Evolutionary conservation across 495 filamentous ascomycete genomes (phyloP), one percentile per base, ranked within the genome.

Genomic region (Penicillium cosmopolitanum): DNA sequence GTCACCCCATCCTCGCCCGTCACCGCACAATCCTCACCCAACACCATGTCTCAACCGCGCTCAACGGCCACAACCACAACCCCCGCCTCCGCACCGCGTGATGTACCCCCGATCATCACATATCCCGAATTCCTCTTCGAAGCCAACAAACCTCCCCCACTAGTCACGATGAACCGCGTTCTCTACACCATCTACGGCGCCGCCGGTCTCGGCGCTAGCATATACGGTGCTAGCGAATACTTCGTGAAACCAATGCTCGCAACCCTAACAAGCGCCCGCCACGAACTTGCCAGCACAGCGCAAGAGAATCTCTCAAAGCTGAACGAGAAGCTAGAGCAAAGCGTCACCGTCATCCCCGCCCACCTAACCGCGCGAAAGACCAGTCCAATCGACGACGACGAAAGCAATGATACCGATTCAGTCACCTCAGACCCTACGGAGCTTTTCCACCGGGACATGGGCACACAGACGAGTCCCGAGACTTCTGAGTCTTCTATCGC

Each of bases 81-180:
- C 59, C 53, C 44, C 48, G 42, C 58, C 61, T 63, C 73, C 60
- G 28, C 71, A 44, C 46, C 64, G 46, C 76, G 71, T 66, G 84
- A 89, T 60, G 77, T 85, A 19, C 84, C 92, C 21, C 96, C 94
- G n/a, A 93, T 98, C 63, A 89, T 98, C 66, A 98, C 95, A 23
- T 98, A 97, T 75, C 95, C 95, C 50, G 95, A 98, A 73, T 97
- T 96, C 75, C 87, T 98, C 63, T 65, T 82, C 53, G 75, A 86
- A 48, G 70, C 82, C 10, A 64, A 75, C 51, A 90, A 89, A 33
- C 86, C 91, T 8, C 85, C 88, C 1, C 93, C 95, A 0, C 77
- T 98, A 3, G 82, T 98, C 34, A 95, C 92, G 15, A 83, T 88
- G 57, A 77, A 80, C 40, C 85, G 87, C 42, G 80, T 97, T 36